phyloP scores from a whole-genome alignment of 2,329 filamentous ascomycete species.

The Graphiopsis chlorocephala region DNA sequence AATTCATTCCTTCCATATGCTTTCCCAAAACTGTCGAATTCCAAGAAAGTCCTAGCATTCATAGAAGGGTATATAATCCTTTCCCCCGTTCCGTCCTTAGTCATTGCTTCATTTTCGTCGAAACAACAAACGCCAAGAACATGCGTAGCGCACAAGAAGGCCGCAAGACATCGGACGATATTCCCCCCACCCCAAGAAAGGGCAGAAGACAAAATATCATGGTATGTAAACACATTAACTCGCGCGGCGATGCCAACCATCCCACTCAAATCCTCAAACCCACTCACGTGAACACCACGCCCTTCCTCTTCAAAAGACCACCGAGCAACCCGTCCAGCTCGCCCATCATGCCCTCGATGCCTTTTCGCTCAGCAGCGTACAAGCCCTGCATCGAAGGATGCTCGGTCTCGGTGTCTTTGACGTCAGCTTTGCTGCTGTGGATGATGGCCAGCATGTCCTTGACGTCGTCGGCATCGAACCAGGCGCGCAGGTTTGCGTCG shows the following conservation, averaged over 20 bases:
- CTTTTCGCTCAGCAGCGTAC: slow-evolving; percentile 83
- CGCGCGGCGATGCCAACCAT: not conserved
- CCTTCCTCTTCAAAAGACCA: slow-evolving; percentile 19
- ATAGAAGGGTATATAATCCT: not conserved
- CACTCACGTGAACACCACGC: slow-evolving; percentile 8
- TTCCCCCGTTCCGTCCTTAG: not conserved
- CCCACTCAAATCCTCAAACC: too few relatives aligned
- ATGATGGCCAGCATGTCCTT: slow-evolving; percentile 87
- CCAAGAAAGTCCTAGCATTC: not conserved
- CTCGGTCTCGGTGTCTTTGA: slow-evolving; percentile 64
- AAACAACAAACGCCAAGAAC: not conserved
- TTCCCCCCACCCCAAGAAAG: not conserved
- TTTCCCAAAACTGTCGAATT: not conserved
- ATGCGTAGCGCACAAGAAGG: too few relatives aligned
- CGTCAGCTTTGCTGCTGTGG: slow-evolving; percentile 75
- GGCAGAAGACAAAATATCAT: not conserved
- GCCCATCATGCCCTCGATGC: slow-evolving; percentile 81
- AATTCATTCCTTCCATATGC: not conserved
- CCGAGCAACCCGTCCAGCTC: slow-evolving; percentile 65
- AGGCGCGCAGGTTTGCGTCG: slow-evolving; percentile 78
- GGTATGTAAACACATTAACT: not conserved
- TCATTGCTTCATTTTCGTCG: not conserved
- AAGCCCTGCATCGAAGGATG: slow-evolving; percentile 79
- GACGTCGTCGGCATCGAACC: slow-evolving; percentile 82
- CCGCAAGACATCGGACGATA: not conserved